A percentile compares a stretch with the other conserved stretches of the same genome.
These are phyloP conservation scores for Ceratobasidium sp. DNA, from an alignment of 1,284 basidiomycete species.

Conservation along the genomic window DNA sequence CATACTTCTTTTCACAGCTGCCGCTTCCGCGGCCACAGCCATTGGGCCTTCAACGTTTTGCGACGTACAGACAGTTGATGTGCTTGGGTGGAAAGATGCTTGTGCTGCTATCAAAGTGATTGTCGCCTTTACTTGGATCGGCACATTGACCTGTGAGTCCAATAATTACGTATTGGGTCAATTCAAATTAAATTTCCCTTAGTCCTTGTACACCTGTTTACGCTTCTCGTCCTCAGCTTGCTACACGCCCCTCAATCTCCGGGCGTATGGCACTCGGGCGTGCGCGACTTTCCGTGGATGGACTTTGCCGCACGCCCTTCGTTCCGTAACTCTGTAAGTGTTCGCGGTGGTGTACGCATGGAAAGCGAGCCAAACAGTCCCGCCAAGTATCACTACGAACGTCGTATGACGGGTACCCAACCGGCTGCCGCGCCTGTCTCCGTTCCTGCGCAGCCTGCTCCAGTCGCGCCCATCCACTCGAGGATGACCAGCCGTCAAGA, in stretches of 20 bases:
- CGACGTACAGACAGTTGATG: background rate
- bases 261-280: conserved; percentile 38
- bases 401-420: conserved; percentile 13
- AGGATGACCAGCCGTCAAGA: conserved; percentile 39
- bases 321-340: conserved; percentile 43
- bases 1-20: conserved; percentile 20
- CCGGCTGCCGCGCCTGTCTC: conserved; percentile 25
- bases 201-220: conserved; percentile 41
- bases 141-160: conserved; percentile 29
- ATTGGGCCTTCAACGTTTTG: conserved; percentile 33
- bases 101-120: conserved; percentile 34
- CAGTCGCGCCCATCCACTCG: conserved; percentile 31
- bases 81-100: conserved; percentile 33
- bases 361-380: conserved; percentile 42
- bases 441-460: conserved; percentile 29
- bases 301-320: conserved; percentile 36
- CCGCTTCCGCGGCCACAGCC: conserved; percentile 35
- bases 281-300: conserved; percentile 42
- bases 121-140: conserved; percentile 36
- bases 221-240: conserved; percentile 33
- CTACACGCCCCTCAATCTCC: conserved; percentile 38
- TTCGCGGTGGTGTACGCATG: conserved; percentile 37
- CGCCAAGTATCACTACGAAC: conserved; percentile 43
- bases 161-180: background rate
- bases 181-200: background rate